A percentile compares a stretch with the other conserved stretches of the same genome.
Evolutionary conservation across 2,329 filamentous ascomycete genomes (phyloP).

Genomic region (Didymella lethalis): DNA sequence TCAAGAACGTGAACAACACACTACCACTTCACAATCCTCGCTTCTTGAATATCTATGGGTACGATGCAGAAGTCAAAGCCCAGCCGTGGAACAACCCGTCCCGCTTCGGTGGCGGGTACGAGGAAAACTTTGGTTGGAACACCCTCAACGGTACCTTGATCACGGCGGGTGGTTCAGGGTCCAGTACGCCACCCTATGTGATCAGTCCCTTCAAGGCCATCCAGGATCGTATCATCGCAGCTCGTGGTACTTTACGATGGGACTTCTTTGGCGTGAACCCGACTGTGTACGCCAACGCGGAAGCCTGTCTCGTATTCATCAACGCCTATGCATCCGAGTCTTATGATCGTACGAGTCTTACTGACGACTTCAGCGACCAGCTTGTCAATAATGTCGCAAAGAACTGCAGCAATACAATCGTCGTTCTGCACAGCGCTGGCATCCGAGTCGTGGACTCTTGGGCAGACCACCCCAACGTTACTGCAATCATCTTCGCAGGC

Average conservation of each 20-base stretch:
- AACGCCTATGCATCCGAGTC: conserved; percentile 59
- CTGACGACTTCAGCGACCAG: conserved; percentile 33
- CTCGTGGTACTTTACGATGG: conserved; percentile 46
- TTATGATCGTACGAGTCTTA: conserved; percentile 36
- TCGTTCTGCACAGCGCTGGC: conserved; percentile 52
- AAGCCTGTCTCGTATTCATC: conserved; percentile 64
- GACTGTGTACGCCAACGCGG: conserved; percentile 42
- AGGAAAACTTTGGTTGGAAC: conserved; percentile 49
- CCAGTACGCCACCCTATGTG: conserved; percentile 51
- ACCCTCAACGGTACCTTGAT: conserved; percentile 54
- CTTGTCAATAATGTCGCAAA: conserved; percentile 56
- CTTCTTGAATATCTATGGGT: conserved; percentile 51
- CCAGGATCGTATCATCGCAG: conserved; percentile 38
- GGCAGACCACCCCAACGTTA: conserved; percentile 77
- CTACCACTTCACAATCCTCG: conserved; percentile 52
- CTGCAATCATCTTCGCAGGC: conserved; percentile 81
- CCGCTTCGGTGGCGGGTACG: conserved; percentile 51
- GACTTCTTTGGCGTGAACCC: conserved; percentile 46
- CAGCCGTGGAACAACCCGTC: conserved; percentile 50
- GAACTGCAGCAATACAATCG: conserved; percentile 60
- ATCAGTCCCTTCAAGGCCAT: conserved; percentile 54
- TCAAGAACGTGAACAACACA: conserved; percentile 58
- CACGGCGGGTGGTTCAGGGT: conserved; percentile 52
- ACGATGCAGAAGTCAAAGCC: conserved; percentile 49
- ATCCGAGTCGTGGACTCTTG: conserved; percentile 74